These are phyloP conservation scores for Tagetes patula DNA, from an alignment of 129 eudicot genomes.

Conservation along the genomic window DNA sequence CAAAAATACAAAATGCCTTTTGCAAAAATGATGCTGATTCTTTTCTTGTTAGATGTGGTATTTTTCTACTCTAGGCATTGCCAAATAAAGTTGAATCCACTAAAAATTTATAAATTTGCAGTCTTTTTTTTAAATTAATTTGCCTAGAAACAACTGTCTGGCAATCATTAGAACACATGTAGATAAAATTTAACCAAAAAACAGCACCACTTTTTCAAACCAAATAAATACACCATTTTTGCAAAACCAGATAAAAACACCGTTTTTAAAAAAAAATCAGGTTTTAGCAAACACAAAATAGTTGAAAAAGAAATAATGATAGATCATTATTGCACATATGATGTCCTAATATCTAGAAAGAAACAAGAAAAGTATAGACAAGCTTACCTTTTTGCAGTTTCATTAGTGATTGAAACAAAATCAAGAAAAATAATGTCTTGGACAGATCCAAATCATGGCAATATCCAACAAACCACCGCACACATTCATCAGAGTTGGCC, in stretches of 20 bases:
- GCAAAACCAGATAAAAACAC: slow-evolving; percentile 1
- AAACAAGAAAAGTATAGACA: background rate
- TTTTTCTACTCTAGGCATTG: background rate
- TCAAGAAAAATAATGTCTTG: slow-evolving; percentile 67
- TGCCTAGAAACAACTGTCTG: background rate
- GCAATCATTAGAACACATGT: too few species aligned
- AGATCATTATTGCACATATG: background rate
- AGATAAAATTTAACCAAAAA: background rate
- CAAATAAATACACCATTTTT: background rate
- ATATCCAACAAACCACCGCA: slow-evolving; percentile 69
- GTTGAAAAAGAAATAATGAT: background rate
- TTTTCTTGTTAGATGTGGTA: background rate
- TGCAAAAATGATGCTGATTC: background rate
- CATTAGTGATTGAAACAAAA: slow-evolving; percentile 57
- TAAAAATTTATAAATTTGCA: background rate
- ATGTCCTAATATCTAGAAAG: background rate
- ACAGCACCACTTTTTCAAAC: background rate
- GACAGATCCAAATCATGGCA: slow-evolving; percentile 52
- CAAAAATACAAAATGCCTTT: background rate
- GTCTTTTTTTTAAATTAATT: background rate
- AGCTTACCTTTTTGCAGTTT: slow-evolving; percentile 49
- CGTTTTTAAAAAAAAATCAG: background rate
- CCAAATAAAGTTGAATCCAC: background rate
- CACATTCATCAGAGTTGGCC: slow-evolving; percentile 41
- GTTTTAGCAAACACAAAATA: background rate